These are phyloP conservation scores for Leptographium radiaticola DNA, from an alignment of 2,329 filamentous ascomycete species.

Conservation along the genomic window DNA sequence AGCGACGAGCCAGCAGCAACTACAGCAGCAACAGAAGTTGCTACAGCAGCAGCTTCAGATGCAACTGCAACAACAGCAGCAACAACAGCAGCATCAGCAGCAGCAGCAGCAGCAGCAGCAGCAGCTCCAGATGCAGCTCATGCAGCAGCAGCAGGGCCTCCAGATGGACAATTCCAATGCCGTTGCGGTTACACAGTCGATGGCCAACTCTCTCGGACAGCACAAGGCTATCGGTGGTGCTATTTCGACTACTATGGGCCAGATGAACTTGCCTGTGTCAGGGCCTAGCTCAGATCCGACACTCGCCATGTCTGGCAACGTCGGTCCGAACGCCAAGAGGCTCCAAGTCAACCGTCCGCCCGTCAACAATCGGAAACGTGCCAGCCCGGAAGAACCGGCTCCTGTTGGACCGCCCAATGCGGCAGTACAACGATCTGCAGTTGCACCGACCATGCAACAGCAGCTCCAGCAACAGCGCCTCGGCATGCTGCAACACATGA, in stretches of 20 bases:
- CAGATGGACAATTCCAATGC: slow-evolving; percentile 3
- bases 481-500: slow-evolving; percentile 17
- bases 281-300: background rate
- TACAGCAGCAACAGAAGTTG: slow-evolving; percentile 1
- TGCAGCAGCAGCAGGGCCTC: slow-evolving; percentile 10
- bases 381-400: slow-evolving; percentile 1
- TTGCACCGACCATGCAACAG: background rate
- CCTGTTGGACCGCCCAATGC: background rate
- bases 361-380: slow-evolving; percentile 8
- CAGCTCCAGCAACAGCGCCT: slow-evolving; percentile 14
- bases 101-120: slow-evolving; percentile 5
- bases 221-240: background rate
- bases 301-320: background rate
- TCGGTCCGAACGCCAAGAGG: background rate
- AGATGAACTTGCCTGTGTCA: background rate
- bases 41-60: slow-evolving; percentile 5
- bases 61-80: slow-evolving; percentile 7
- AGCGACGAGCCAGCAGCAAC: slow-evolving; percentile 7
- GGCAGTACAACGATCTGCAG: background rate
- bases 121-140: slow-evolving; percentile 9
- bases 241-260: background rate
- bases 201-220: background rate
- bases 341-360: background rate
- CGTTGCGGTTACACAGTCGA: background rate
- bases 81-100: slow-evolving; percentile 10